These are phyloP conservation scores for Paramecium caudatum DNA, from an alignment of 73 alveolate species.

Conservation along the genomic window DNA sequence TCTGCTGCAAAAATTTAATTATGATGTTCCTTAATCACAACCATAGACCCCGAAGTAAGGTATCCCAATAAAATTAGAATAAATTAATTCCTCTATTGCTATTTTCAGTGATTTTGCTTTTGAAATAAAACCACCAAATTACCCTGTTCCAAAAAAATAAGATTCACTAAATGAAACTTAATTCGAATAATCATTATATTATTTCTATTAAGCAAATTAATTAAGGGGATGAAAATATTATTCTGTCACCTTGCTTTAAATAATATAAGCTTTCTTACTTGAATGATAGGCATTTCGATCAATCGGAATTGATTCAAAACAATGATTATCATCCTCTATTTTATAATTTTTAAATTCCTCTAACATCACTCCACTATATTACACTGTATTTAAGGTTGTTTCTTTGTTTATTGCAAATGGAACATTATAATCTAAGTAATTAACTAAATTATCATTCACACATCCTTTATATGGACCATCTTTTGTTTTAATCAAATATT, in stretches of 20 bases:
- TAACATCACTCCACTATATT: background rate
- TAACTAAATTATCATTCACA: background rate
- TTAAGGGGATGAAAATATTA: background rate
- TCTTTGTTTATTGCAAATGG: background rate
- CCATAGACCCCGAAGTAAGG: conserved; percentile 45
- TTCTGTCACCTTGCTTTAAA: background rate
- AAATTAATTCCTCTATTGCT: background rate
- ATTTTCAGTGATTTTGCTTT: background rate
- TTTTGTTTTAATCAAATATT: background rate
- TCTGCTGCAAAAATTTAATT: background rate
- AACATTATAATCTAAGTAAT: conserved; percentile 32
- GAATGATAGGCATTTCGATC: background rate
- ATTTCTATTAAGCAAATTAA: background rate
- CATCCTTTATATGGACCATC: conserved; percentile 25
- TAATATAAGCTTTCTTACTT: background rate
- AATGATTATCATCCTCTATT: background rate
- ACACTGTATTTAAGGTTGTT: background rate
- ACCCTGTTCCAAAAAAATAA: conserved; percentile 9
- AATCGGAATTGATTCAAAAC: background rate
- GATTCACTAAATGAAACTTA: conserved; percentile 19
- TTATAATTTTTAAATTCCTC: background rate
- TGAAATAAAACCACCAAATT: conserved; percentile 20
- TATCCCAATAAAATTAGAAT: conserved; percentile 17
- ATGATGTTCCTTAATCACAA: conserved; percentile 10
- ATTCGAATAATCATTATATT: conserved; percentile 29